phyloP scores from a whole-genome alignment of 1,284 basidiomycete species.

The Tilletia caries region DNA sequence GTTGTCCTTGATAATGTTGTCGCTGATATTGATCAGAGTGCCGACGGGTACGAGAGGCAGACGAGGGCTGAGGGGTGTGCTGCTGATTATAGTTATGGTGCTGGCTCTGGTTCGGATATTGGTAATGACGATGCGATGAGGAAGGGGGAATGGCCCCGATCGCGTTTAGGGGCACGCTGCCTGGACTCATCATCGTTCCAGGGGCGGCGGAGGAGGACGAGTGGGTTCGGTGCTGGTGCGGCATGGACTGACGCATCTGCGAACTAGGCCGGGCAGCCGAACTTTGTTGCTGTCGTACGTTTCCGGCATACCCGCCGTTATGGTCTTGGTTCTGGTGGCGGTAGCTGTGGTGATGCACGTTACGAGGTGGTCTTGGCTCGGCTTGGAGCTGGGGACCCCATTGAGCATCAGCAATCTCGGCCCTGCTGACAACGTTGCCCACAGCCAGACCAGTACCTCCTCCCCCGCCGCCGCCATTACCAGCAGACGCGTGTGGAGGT shows the following conservation, averaged over 20 bases:
- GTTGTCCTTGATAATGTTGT: neutral
- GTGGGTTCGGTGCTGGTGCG: neutral
- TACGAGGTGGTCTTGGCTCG: no score
- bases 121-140: neutral
- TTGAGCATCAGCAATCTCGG: neutral
- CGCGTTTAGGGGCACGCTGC: neutral
- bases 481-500: neutral
- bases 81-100: no score
- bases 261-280: no score
- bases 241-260: neutral
- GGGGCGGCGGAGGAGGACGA: neutral
- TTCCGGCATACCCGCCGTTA: no score
- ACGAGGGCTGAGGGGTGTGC: neutral
- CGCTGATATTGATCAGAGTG: neutral
- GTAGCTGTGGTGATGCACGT: neutral
- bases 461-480: neutral
- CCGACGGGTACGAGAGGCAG: neutral
- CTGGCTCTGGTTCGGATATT: neutral
- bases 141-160: neutral
- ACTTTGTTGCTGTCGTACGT: neutral
- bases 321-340: neutral
- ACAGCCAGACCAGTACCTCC: neutral
- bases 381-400: neutral
- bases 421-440: neutral
- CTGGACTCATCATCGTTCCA: neutral